Evolutionary conservation across 345 rosid species (phyloP).

Genomic region (Eucalyptus erythrocorys): DNA sequence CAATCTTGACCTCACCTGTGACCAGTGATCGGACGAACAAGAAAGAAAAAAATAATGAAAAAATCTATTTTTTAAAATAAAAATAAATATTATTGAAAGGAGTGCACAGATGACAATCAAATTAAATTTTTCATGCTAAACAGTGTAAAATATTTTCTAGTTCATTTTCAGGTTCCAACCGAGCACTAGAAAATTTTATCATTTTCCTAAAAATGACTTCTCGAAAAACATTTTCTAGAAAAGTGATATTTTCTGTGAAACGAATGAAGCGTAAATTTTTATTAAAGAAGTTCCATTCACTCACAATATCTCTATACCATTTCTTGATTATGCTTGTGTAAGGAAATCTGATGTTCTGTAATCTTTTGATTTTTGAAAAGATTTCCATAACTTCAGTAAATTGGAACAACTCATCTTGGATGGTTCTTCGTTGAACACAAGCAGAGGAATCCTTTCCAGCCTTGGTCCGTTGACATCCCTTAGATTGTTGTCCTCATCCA

Average conservation of each 20-base stretch:
- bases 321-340: neutral
- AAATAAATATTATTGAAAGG: too few relatives aligned
- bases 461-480: accelerated
- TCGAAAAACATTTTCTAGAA: accelerated
- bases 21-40: accelerated
- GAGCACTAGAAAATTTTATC: too few relatives aligned
- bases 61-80: too few relatives aligned
- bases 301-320: neutral
- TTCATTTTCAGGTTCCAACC: accelerated
- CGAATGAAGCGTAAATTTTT: accelerated
- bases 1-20: too few relatives aligned
- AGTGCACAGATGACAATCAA: too few relatives aligned
- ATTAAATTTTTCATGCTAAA: too few relatives aligned
- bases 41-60: too few relatives aligned
- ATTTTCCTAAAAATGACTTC: too few relatives aligned
- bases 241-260: accelerated
- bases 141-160: accelerated
- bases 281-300: neutral
- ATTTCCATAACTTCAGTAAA: neutral
- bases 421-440: neutral
- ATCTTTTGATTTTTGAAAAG: neutral
- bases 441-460: neutral
- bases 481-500: neutral
- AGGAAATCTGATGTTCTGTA: accelerated
- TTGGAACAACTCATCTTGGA: neutral